Evolutionary conservation across 2,329 filamentous ascomycete genomes (phyloP), one percentile per base, ranked within the genome.

Genomic region (Colletotrichum sojae): DNA sequence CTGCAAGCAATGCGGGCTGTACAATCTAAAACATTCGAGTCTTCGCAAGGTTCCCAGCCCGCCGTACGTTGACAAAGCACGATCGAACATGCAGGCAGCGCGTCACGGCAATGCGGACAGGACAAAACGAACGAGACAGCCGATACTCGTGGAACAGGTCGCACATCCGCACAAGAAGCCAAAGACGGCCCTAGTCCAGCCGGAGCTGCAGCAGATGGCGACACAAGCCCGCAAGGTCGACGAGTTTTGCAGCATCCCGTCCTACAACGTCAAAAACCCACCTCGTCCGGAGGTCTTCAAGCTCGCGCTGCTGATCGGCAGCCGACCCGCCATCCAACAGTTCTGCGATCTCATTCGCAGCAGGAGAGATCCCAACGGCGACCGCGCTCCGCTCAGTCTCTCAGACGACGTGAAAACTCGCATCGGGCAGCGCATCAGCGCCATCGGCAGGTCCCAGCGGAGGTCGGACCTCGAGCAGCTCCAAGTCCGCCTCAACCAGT

Each of bases 1-100:
- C 18, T 67, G 31, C 45, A 48, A 58, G 49, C 40, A 61, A 31
- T 67, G 43, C 36, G 58, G 64, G 27, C 45, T 67, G 20, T 67
- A 53, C 22, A 58, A 31, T 56, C 53, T 56, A 5, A n/a, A 56
- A 10, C 10, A 16, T 31, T 31, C n/a, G 31, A 31, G 40, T 36
- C 40, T 56, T 31, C 9, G 27, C 9, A 31, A 31, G 27, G 27
- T 31, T 31, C 27, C 27, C 27, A 9, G 27, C 27, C 27, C 9
- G 9, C 6, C 9, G 9, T 31, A 8, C 9, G 9, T 31, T 9
- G 9, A 31, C 9, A 10, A 31, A 31, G 27, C 9, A 31, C 9
- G 9, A 31, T 31, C 9, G 27, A 31, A 8, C 31, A 16, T 56
- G 18, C n/a, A 43, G 18, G 22, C 8, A 56, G 31, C 16, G 9